Evolutionary conservation across 306 rosid genomes (phyloP).

Genomic region (Hippophae tibetana): DNA sequence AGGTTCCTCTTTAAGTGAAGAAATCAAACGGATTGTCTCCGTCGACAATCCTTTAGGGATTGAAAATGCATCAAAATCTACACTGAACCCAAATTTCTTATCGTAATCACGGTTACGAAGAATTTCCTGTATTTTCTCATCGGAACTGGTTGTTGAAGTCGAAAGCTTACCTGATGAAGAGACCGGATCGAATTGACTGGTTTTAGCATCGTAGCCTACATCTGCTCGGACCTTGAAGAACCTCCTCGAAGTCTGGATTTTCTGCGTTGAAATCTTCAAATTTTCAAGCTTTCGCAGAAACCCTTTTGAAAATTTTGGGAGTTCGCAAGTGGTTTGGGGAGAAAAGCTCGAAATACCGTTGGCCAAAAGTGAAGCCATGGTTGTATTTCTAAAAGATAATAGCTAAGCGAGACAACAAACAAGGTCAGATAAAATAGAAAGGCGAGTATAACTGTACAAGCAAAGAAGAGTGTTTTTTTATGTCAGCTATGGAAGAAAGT

Average conservation of each 20-base stretch:
- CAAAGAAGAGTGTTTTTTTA: no score
- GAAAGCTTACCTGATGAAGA: slow-evolving; percentile 30
- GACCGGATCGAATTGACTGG: slow-evolving; percentile 10
- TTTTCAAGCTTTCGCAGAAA: slow-evolving; percentile 20
- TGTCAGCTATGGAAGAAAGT: no score
- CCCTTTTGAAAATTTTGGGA: slow-evolving; percentile 24
- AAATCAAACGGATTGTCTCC: slow-evolving; percentile 57
- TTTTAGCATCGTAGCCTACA: slow-evolving; percentile 35
- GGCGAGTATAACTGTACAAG: no score
- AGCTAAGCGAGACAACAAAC: no score
- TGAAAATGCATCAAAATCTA: slow-evolving; percentile 58
- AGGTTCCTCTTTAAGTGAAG: slow-evolving; percentile 62
- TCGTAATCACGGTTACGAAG: slow-evolving; percentile 79
- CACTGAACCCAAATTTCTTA: slow-evolving; percentile 58
- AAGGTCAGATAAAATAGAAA: no score
- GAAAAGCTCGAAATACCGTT: slow-evolving; percentile 52
- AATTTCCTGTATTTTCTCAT: slow-evolving; percentile 62
- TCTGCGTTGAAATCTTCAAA: slow-evolving; percentile 19
- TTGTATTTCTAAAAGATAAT: slow-evolving; percentile 7
- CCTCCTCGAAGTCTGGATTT: slow-evolving; percentile 13
- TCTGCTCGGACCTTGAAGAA: slow-evolving; percentile 47
- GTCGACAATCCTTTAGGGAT: slow-evolving; percentile 69
- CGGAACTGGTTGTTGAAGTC: slow-evolving; percentile 23
- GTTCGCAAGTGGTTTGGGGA: slow-evolving; percentile 38
- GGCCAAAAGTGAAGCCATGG: slow-evolving; percentile 67